These are phyloP conservation scores for Mollisia scopiformis DNA, from an alignment of 2,329 filamentous ascomycete species.

Conservation along the genomic window DNA sequence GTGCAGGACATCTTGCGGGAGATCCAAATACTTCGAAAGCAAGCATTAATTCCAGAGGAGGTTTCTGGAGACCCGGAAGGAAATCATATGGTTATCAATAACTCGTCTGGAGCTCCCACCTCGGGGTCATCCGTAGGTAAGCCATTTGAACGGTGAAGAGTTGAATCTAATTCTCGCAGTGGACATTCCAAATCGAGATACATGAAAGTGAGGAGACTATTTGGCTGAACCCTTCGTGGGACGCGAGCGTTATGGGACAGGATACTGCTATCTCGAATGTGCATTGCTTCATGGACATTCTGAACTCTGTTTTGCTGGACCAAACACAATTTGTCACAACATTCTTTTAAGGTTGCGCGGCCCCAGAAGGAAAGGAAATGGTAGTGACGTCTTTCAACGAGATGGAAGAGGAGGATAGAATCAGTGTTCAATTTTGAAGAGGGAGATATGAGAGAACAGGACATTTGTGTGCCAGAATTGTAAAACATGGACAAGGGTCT, in stretches of 20 bases:
- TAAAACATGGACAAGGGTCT: not conserved
- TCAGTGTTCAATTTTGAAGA: not conserved
- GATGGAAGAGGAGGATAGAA: not conserved
- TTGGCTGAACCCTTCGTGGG: not conserved
- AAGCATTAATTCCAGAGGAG: slow-evolving; percentile 3
- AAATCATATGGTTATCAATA: slow-evolving; percentile 10
- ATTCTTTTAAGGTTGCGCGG: not conserved
- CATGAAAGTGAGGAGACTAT: slow-evolving; percentile 2
- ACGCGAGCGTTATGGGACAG: not conserved
- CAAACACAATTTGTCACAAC: not conserved
- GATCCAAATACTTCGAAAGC: slow-evolving; percentile 3
- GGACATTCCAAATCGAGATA: slow-evolving; percentile 11
- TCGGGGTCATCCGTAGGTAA: not conserved
- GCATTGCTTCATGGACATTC: not conserved
- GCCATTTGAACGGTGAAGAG: not conserved
- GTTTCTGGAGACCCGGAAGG: slow-evolving; percentile 4
- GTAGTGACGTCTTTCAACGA: not conserved
- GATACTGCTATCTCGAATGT: not conserved
- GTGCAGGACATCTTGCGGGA: slow-evolving; percentile 6
- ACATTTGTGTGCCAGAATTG: not conserved
- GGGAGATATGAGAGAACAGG: not conserved
- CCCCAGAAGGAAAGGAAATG: not conserved
- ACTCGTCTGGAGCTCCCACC: not conserved
- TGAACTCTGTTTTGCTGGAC: not conserved
- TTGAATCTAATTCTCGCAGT: not conserved